Evolutionary conservation across 306 rosid genomes (phyloP).

Genomic region (Chamaecrista fasciculata): DNA sequence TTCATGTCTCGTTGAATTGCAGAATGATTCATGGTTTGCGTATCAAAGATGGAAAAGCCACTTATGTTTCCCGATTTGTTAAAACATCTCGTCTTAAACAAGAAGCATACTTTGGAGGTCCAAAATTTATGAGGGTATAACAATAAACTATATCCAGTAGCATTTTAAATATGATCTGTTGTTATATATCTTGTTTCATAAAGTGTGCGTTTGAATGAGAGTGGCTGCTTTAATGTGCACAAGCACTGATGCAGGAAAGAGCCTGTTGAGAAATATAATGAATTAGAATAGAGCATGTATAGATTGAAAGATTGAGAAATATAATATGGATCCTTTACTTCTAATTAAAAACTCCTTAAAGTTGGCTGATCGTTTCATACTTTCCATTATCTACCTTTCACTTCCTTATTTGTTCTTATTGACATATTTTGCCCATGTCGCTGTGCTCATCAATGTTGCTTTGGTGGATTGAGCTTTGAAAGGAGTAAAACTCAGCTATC

Average conservation of each 20-base stretch:
- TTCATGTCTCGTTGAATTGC: constrained; percentile 32
- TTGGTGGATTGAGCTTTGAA: not conserved
- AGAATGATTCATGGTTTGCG: constrained; percentile 98
- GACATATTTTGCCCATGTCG: not conserved
- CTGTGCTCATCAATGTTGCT: not conserved
- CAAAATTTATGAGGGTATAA: constrained; percentile 85
- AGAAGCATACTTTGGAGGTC: constrained; percentile 80
- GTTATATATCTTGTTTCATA: not conserved
- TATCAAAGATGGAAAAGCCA: constrained; percentile 89
- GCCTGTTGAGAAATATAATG: not conserved
- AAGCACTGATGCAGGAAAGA: not conserved
- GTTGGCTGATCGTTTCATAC: no score
- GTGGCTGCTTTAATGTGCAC: not conserved
- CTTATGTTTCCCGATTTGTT: constrained; percentile 82
- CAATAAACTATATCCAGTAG: not conserved
- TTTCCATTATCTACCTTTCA: no score
- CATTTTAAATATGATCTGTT: not conserved
- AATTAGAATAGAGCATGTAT: not conserved
- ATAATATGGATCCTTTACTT: not conserved
- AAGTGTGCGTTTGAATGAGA: constrained; percentile 6
- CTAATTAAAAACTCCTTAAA: not conserved
- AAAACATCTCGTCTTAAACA: constrained; percentile 86
- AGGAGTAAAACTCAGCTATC: not conserved
- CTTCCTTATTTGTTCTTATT: not conserved
- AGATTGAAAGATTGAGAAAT: not conserved